These are phyloP conservation scores for Penicillium soppii DNA, from an alignment of 495 filamentous ascomycete species.

Conservation along the genomic window DNA sequence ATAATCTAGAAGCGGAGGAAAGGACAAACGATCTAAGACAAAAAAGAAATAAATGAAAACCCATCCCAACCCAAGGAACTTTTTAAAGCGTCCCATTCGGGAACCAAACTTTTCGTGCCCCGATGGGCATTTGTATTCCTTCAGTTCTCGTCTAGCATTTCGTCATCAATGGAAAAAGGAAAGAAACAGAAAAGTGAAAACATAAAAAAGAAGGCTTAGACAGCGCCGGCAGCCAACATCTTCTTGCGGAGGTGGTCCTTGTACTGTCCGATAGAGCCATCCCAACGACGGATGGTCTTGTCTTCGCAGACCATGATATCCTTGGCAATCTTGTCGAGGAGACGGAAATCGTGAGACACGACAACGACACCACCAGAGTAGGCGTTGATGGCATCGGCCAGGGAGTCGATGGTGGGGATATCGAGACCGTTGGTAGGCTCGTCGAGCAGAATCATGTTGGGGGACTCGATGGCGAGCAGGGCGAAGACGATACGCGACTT, in stretches of 20 bases:
- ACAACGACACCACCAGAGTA: slow-evolving; percentile 97
- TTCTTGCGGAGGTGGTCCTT: slow-evolving; percentile 99
- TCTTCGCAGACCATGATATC: slow-evolving; percentile 99
- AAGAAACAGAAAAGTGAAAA: slow-evolving; percentile 8
- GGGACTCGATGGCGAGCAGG: slow-evolving; percentile 88
- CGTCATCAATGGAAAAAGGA: slow-evolving; percentile 33
- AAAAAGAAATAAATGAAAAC: slow-evolving; percentile 13
- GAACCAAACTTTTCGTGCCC: slow-evolving; percentile 22
- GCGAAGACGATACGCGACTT: slow-evolving; percentile 98
- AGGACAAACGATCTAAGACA: slow-evolving; percentile 23
- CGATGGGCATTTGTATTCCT: slow-evolving; percentile 24
- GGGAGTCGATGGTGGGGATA: slow-evolving; percentile 96
- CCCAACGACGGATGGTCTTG: slow-evolving; percentile 85
- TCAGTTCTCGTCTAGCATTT: slow-evolving; percentile 46
- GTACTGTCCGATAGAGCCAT: slow-evolving; percentile 87
- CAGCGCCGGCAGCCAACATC: slow-evolving; percentile 64
- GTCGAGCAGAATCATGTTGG: slow-evolving; percentile 97
- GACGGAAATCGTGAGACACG: slow-evolving; percentile 96
- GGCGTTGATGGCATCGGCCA: slow-evolving; percentile 96
- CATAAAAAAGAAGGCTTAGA: slow-evolving; percentile 31
- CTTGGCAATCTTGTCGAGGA: slow-evolving; percentile 99
- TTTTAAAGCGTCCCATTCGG: slow-evolving; percentile 8
- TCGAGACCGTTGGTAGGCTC: slow-evolving; percentile 99
- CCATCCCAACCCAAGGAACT: slow-evolving; percentile 11
- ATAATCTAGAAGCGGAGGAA: slow-evolving; percentile 5